Base-by-base conservation (phyloP, 2,329 filamentous ascomycete species). In the Xylogone sp. region DNA sequence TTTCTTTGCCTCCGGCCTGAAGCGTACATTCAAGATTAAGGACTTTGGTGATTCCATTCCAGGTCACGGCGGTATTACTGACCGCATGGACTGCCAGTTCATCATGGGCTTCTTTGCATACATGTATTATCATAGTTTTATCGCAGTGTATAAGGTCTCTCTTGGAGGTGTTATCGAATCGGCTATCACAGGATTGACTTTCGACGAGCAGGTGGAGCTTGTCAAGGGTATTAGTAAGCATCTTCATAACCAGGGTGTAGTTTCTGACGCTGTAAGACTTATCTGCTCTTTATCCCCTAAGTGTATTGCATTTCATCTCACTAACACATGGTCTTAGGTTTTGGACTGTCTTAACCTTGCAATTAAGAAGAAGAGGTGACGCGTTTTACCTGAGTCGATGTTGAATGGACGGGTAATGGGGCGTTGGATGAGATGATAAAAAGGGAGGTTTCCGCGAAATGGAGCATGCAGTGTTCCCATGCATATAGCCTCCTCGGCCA, bases 21-120 rank as follows among this genome's bases (percentile, higher is more conserved):
- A 99, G 81, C 89, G 94, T 24, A 97, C 93, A 3, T 99, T 99
- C 77, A 97, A 99, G 76, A 95, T 99, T 79, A 99, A 99, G 79
- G 94, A 99, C 74, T 99, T 99, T 73, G 94, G 94, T 60, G 90
- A 99, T 71, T 96, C 91, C 1, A 99, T 99, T 61, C 94, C 94
- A 1, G 94, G 94, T 20, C 94, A 99, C 65, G 94, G 94, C 55
- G 94, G 94, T 61, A 97, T 99, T 75, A 99, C 94, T 16, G 94
- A 99, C 68, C 88, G 94, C 56, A 97, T 99, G 93, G 94, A 99
- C 68, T 99, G 94, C 70, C 94, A 99, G 68, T 99, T 99, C 74
- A 97, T 97, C 75, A 99, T 99, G 94, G 94, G 94, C 8, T 94
- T 96, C 72, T 97, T 99, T 65, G 84, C 93, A 16, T 97, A 91